phyloP scores from a whole-genome alignment of 306 rosid genomes.

The Prunus fruticosa region DNA sequence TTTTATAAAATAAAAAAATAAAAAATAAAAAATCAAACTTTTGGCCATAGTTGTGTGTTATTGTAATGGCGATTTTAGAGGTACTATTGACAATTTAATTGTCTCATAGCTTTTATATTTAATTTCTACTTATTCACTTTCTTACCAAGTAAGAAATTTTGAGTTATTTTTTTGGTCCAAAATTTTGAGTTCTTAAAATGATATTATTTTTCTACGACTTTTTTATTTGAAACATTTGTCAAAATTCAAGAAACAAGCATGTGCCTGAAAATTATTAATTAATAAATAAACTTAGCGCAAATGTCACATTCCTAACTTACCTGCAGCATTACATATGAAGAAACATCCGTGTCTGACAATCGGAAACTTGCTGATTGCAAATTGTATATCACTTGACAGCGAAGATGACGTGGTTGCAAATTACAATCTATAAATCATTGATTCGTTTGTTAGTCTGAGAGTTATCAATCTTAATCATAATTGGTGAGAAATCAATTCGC shows the following conservation, averaged over 20 bases:
- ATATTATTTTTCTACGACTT: too few species aligned
- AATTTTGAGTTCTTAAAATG: too few species aligned
- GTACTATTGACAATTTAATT: too few species aligned
- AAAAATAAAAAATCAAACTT: too few species aligned
- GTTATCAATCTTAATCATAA: background rate
- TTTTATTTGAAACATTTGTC: too few species aligned
- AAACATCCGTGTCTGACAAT: background rate
- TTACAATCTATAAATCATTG: background rate
- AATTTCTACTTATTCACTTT: too few species aligned
- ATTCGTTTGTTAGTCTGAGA: background rate
- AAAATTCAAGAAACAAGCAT: background rate
- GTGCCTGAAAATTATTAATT: background rate
- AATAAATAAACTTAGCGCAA: background rate
- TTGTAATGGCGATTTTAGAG: too few species aligned
- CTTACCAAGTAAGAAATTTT: too few species aligned
- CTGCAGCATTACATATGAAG: background rate
- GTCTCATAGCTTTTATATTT: too few species aligned
- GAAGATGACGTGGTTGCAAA: background rate
- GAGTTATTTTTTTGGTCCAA: too few species aligned
- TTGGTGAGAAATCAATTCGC: background rate
- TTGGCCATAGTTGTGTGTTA: too few species aligned
- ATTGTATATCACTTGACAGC: background rate
- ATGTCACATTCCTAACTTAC: background rate
- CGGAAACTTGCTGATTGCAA: background rate
- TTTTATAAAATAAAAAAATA: fast-evolving